Percentiles rank a stretch among this genome's conserved stretches.
These are phyloP conservation scores for Curvularia spicifera DNA, from an alignment of 2,329 filamentous ascomycete genomes.

Conservation along the genomic window DNA sequence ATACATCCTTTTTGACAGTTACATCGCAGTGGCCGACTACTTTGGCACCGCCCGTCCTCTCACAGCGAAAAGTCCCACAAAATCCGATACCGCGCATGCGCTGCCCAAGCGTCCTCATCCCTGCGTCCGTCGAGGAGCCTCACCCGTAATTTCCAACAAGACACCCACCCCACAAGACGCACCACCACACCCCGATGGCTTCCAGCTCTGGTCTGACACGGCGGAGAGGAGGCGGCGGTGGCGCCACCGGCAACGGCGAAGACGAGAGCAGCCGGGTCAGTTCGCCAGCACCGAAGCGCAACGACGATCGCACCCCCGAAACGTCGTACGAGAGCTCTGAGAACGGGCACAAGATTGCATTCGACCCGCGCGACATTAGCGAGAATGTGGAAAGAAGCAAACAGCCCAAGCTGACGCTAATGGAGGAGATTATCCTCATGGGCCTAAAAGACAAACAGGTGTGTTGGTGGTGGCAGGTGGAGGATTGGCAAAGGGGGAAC, in stretches of 20 bases:
- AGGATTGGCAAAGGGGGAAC: conserved; percentile 11
- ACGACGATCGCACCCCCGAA: conserved; percentile 65
- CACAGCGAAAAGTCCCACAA: conserved; percentile 22
- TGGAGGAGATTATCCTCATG: conserved; percentile 96
- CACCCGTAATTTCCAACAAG: conserved; percentile 42
- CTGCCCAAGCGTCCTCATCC: conserved; percentile 43
- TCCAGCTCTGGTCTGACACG: conserved; percentile 76
- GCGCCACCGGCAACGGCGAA: conserved; percentile 63
- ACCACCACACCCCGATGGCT: conserved; percentile 59
- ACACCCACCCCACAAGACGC: conserved; percentile 31
- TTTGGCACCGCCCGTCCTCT: conserved; percentile 14
- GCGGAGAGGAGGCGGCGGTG: conserved; percentile 69
- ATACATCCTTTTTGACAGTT: conserved; percentile 29
- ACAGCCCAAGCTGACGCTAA: conserved; percentile 96
- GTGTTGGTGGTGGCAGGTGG: conserved; percentile 41
- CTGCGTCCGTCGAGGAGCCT: conserved; percentile 44
- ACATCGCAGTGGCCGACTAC: conserved; percentile 17
- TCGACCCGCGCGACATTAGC: conserved; percentile 94
- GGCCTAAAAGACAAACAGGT: conserved; percentile 99
- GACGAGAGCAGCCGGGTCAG: conserved; percentile 69
- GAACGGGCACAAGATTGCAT: conserved; percentile 98
- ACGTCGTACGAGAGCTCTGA: conserved; percentile 90
- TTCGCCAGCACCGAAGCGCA: conserved; percentile 68
- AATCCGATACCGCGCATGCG: conserved; percentile 37
- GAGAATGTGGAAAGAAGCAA: conserved; percentile 96